Evolutionary conservation across 78 protist species (phyloP).

Genomic region (Trichosphaerium sp.): DNA sequence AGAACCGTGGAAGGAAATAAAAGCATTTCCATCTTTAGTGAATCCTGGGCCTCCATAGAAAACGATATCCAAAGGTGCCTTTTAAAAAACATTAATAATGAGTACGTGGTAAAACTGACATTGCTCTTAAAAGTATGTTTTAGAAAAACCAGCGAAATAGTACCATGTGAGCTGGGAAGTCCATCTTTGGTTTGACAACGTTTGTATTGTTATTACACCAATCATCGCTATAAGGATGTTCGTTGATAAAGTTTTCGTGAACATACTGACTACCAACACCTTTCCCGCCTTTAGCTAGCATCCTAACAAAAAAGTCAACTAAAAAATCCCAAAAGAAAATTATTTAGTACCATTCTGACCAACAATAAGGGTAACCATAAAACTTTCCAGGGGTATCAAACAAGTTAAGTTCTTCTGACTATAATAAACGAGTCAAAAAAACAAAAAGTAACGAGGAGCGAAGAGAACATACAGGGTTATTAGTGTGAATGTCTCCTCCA

Average conservation of each 20-base stretch:
- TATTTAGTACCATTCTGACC: too few relatives aligned
- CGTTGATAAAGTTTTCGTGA: neutral
- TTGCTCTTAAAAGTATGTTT: too few relatives aligned
- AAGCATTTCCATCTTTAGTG: neutral
- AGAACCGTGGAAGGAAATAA: constrained; percentile 7
- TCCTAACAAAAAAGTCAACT: too few relatives aligned
- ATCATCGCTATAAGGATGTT: neutral
- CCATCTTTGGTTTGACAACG: constrained; percentile 4
- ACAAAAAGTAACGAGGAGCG: too few relatives aligned
- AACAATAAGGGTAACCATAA: constrained; percentile 21
- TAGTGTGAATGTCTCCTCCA: neutral
- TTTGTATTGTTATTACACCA: neutral
- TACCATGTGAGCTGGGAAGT: constrained; percentile 15
- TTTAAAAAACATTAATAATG: too few relatives aligned
- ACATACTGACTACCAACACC: neutral
- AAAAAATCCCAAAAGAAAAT: too few relatives aligned
- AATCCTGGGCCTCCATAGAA: too few relatives aligned
- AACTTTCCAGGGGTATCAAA: constrained; percentile 1
- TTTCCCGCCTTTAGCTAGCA: neutral
- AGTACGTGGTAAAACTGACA: constrained; percentile 9
- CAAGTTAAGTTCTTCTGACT: constrained; percentile 17
- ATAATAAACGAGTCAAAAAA: too few relatives aligned
- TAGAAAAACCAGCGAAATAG: neutral
- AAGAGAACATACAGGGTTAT: too few relatives aligned
- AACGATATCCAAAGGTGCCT: too few relatives aligned